Evolutionary conservation across 2,329 filamentous ascomycete species (phyloP), one percentile per base, ranked within the genome.

Genomic region (Ceratocystis lukuohia): DNA sequence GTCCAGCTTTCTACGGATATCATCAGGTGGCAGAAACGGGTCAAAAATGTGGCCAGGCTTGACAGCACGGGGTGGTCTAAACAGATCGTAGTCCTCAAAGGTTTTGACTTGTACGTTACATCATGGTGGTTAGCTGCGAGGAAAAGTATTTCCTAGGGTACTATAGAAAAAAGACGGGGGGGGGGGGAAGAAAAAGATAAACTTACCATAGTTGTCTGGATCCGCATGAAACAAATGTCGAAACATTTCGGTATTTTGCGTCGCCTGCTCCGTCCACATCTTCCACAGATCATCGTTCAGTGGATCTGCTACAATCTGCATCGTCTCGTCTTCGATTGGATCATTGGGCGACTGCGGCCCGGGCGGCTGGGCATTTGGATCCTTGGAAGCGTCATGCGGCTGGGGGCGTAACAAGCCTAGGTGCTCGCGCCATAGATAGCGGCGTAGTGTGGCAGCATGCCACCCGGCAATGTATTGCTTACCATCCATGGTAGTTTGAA

Each of bases 21-120:
- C 87, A 28, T 86, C 80, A 0, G 85, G 82, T 0, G 88, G 87
- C 74, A 88, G 82, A 75, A 88, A 90, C 67, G 84, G 84, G 74
- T 95, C 91, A 71, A 89, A 96, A 68, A 97, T 80, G 75, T 97
- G 94, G 0, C 94, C 93, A 2, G 91, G 78, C 75, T 90, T 94
- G 69, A 88, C 82, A 3, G 86, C 84, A 62, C 84, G 83, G 0
- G 85, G 80, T 0, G 82, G 89, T 67, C 86, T 79, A 75, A 93
- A 97, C 10, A 80, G 80, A 71, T 96, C 87, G 73, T 97, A 97
- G 69, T 96, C 91, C 1, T 91, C 86, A 71, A 96, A 97, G 0
- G 83, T 95, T 80, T 87, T 89, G 74, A 96, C 86, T 86, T 64
- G 3, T 41, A 12, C 37, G 10, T 41, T 41, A 12, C 10, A 41